Base-by-base conservation (phyloP, 768 basidiomycete species). In the Cantharellus anzutake region DNA sequence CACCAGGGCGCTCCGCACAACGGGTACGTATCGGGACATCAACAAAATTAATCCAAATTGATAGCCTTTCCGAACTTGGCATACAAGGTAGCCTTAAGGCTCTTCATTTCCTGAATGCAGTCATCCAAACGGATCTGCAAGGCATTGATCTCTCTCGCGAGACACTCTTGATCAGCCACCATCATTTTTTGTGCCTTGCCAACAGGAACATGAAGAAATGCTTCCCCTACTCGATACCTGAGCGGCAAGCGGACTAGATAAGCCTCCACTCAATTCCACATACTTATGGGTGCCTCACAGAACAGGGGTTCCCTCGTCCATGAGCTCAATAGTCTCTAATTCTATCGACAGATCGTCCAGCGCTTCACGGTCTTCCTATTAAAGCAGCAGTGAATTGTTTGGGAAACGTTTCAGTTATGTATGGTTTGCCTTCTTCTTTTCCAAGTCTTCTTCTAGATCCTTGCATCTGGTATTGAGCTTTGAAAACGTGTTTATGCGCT, bases 331-430 rank as follows among this genome's bases (percentile, higher is more conserved):
- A 29, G 20, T 29, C 67, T 94, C 91, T 34, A 97, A 78, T 66
- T 96, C 93, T 51, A 78, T 85, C 1, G 80, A 72, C 39, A 96
- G 77, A 68, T 97, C 93, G 61, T 94, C 90, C 11, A 94, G 78
- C 2, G 90, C 85, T 65, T 96, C 93, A 71, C 93, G 93, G 72
- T 94, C 91, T 78, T 86, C 82, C 91, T 97, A 67, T 29, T 48
- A 29, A 38, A 7, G 11, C 5, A 37, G 37, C 39, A 11, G 37
- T 40, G 41, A 57, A 11, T n/a, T n/a, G 52, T n/a, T 55, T 34
- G 52, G n/a, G n/a, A 38, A 58, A 29, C 20, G 20, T 1, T 1
- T 29, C 20, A 1, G 20, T 29, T 34, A 41, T 1, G 55, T 14
- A 42, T 39, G 29, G 50, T 56, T 59, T 48, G 90, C 92, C 78